Conservation (phyloP, 2,329 filamentous ascomycete genomes). For the Apiospora arundinis region DNA sequence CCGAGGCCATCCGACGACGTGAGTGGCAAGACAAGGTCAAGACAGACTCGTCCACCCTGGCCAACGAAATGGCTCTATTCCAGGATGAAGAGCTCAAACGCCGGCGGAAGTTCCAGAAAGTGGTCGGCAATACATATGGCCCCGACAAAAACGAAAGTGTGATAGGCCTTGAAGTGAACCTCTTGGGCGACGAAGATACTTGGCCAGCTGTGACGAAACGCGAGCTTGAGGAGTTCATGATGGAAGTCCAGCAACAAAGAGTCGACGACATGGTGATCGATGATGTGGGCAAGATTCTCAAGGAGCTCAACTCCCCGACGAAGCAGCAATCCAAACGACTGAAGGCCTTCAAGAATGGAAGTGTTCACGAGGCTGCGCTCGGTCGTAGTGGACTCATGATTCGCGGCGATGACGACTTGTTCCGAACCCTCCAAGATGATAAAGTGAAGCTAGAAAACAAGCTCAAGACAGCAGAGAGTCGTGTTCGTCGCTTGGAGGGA, state of each 20-base stretch:
- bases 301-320: slow-evolving; percentile 81
- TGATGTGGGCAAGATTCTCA: slow-evolving; percentile 77
- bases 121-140: slow-evolving; percentile 76
- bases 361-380: slow-evolving; percentile 87
- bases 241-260: slow-evolving; percentile 67
- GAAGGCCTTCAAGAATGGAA: slow-evolving; percentile 96
- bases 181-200: slow-evolving; percentile 77
- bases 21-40: slow-evolving; percentile 95
- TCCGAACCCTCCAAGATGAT: slow-evolving; percentile 79
- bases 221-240: slow-evolving; percentile 78
- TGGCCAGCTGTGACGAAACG: slow-evolving; percentile 82
- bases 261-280: slow-evolving; percentile 70
- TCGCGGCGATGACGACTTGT: slow-evolving; percentile 84
- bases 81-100: slow-evolving; percentile 92
- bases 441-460: slow-evolving; percentile 77
- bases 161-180: slow-evolving; percentile 82
- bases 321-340: slow-evolving; percentile 86
- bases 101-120: slow-evolving; percentile 88
- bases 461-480: slow-evolving; percentile 83
- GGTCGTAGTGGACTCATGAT: slow-evolving; percentile 86
- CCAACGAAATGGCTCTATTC: slow-evolving; percentile 90
- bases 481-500: slow-evolving; percentile 90
- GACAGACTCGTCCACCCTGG: slow-evolving; percentile 82
- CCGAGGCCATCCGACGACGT: slow-evolving; percentile 82
- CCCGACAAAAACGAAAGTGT: slow-evolving; percentile 71